Evolutionary conservation across 805 yeast species (phyloP), one percentile per base, ranked within the genome.

Genomic region (Cyberlindnera subsufficiens): DNA sequence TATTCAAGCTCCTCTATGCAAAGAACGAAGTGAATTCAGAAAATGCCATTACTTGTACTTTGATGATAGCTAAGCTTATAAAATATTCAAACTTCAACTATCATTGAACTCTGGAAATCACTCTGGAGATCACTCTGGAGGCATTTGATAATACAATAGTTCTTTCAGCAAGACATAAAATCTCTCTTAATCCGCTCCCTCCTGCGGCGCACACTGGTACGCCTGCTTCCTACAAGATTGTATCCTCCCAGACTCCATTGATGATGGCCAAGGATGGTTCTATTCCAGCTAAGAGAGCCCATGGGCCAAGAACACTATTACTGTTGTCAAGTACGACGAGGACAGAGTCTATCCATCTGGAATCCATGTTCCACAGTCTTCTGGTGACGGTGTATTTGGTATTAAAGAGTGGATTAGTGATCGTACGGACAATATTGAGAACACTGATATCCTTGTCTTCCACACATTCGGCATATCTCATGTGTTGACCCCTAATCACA

Each of bases 401-500:
- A 78, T 78, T 78, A 74, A 79, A 64, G 72, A 74, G 50, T 80
- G 87, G 87, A 65, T 77, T 47, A 84, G 80, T 43, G 80, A 80
- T 53, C 84, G 83, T 45, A 39, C 63, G 6, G 86, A 71, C 43
- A 60, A 61, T 17, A 67, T 80, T 55, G 83, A 77, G 52, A 72
- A 80, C 67, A 80, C 86, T 32, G 93, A 86, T 60, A 74, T 85
- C 47, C 74, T 85, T 41, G 67, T 81, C 55, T 86, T 79, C 80
- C 90, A 85, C 65, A 85, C 91, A 25, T 85, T 86, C 57, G 93
- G 93, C 57, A 77, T 85, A 52, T 80, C 91, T 29, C 95, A 85
- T 62, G 81, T 84, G 77, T 93, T 93, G 46, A 81, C 90, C 11
- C 91, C 93, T n/a, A n/a, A n/a, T n/a, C n/a, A n/a, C n/a, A n/a